Conservation (phyloP, 202 grass and related monocot species). For the Sporobolus alterniflorus region DNA sequence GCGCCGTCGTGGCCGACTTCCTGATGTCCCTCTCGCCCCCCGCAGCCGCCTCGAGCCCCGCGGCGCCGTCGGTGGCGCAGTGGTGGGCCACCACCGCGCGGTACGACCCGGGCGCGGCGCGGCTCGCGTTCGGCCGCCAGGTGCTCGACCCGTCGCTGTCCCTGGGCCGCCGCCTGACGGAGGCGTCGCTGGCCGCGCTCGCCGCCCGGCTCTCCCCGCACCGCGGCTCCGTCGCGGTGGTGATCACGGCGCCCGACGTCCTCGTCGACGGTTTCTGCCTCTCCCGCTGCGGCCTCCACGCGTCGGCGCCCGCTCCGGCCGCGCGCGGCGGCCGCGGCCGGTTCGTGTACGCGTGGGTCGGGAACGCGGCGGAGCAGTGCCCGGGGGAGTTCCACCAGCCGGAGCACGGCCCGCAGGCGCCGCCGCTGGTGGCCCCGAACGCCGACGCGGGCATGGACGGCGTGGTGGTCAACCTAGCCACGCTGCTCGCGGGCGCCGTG, state of each 20-base stretch:
- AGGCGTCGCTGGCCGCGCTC: constrained; percentile 41
- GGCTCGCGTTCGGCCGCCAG: constrained; percentile 60
- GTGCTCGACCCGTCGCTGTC: constrained; percentile 52
- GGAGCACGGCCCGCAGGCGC: constrained; percentile 58
- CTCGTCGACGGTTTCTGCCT: constrained; percentile 76
- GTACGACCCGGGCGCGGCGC: constrained; percentile 58
- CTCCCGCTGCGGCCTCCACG: constrained; percentile 71
- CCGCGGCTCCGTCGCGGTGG: constrained; percentile 48
- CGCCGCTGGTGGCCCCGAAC: constrained; percentile 69
- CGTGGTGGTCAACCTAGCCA: constrained; percentile 77
- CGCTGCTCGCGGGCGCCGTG: constrained; percentile 56
- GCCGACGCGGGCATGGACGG: constrained; percentile 76
- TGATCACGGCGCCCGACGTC: constrained; percentile 57
- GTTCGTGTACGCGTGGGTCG: constrained; percentile 72
- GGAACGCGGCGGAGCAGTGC: constrained; percentile 65
- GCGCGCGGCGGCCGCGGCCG: constrained; percentile 23
- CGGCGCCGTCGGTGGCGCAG: constrained; percentile 53
- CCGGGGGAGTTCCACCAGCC: constrained; percentile 75
- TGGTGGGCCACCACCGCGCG: constrained; percentile 71
- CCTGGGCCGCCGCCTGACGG: constrained; percentile 45
- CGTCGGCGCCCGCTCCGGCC: neutral
- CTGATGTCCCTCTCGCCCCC: constrained; percentile 56
- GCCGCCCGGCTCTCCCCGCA: constrained; percentile 56
- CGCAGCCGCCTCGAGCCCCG: neutral
- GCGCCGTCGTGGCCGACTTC: constrained; percentile 73